Percentiles rank a stretch among this genome's conserved stretches.
Conservation (phyloP, 2,329 filamentous ascomycete species). For the Pleomassaria siparia region DNA sequence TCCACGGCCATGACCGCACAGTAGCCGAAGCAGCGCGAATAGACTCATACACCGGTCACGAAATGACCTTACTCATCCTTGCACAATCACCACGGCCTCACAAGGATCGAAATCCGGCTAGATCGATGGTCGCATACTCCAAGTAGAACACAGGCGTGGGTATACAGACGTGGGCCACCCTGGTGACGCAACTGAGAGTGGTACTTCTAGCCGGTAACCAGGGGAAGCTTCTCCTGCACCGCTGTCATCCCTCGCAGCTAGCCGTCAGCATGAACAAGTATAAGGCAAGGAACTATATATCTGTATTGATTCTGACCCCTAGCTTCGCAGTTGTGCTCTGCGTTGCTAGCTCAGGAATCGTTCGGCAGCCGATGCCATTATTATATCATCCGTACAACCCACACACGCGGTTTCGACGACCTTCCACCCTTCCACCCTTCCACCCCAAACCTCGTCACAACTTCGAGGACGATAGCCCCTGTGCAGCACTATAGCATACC, state of each 20-base stretch:
- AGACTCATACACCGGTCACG: conserved; percentile 3
- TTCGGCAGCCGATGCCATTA: neutral
- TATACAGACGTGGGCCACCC: too few species aligned
- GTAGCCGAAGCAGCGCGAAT: conserved; percentile 7
- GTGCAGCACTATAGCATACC: neutral
- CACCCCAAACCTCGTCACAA: neutral
- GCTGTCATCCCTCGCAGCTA: neutral
- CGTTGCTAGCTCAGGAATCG: neutral
- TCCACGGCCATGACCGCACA: conserved; percentile 1
- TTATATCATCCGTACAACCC: neutral
- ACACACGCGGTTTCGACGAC: neutral
- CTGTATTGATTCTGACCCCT: neutral
- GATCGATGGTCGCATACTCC: conserved; percentile 6
- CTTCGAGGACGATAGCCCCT: neutral
- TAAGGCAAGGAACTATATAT: neutral
- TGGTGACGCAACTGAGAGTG: conserved; percentile 4
- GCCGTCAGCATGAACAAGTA: neutral
- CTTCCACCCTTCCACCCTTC: neutral
- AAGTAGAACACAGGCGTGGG: conserved; percentile 5
- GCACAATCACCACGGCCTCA: neutral
- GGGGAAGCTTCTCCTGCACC: neutral
- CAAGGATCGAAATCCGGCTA: conserved; percentile 1
- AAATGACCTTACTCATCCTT: conserved; percentile 3
- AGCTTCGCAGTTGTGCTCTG: neutral
- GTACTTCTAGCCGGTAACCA: neutral